Evolutionary conservation across 345 rosid genomes (phyloP).

Genomic region (Eutrema heterophyllum): DNA sequence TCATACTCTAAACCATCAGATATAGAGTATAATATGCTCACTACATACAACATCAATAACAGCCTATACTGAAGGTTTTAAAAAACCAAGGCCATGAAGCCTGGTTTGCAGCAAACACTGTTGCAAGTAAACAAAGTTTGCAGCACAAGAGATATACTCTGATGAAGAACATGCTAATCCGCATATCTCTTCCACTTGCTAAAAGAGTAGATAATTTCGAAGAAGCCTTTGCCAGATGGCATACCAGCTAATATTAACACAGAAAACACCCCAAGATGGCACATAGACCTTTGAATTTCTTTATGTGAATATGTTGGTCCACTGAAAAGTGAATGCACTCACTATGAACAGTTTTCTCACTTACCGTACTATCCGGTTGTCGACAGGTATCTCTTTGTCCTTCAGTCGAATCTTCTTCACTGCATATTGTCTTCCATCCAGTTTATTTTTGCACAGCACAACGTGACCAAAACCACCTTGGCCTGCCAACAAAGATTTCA

Average conservation of each 20-base stretch:
- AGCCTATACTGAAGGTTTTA: slow-evolving; percentile 3
- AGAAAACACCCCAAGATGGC: slow-evolving; percentile 8
- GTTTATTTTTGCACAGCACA: slow-evolving; percentile 88
- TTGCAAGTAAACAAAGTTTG: background rate
- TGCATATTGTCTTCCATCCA: slow-evolving; percentile 98
- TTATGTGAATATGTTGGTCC: background rate
- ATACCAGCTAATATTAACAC: background rate
- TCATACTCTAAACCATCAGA: slow-evolving; percentile 8
- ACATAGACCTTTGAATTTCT: background rate
- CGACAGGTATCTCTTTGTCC: slow-evolving; percentile 71
- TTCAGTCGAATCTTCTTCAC: slow-evolving; percentile 91
- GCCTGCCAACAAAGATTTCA: slow-evolving; percentile 44
- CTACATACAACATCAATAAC: slow-evolving; percentile 3
- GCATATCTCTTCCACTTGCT: background rate
- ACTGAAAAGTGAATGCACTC: background rate
- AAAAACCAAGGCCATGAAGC: slow-evolving; percentile 12
- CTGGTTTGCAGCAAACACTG: background rate
- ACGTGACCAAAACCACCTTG: slow-evolving; percentile 98
- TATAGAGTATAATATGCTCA: background rate
- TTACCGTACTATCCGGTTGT: slow-evolving; percentile 83
- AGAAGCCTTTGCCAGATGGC: background rate
- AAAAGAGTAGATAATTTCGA: background rate
- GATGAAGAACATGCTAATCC: background rate
- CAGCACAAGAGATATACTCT: slow-evolving; percentile 3
- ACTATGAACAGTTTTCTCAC: background rate